Evolutionary conservation across 257 asterid genomes (phyloP).

Genomic region (Salvia hispanica): DNA sequence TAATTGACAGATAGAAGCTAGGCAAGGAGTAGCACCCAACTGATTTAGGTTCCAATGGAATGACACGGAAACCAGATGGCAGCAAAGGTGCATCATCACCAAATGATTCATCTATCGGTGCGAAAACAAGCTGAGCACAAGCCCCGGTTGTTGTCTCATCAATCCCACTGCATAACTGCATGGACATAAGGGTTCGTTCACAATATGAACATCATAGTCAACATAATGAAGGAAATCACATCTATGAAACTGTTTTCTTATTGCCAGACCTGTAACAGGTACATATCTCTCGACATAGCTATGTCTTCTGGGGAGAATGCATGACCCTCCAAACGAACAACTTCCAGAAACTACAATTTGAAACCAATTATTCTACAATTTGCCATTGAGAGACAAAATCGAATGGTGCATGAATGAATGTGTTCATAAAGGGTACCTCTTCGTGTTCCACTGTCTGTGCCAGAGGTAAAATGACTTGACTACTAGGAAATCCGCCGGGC

Average conservation of each 20-base stretch:
- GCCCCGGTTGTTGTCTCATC: constrained; percentile 76
- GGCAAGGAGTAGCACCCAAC: constrained; percentile 48
- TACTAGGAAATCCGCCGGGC: constrained; percentile 76
- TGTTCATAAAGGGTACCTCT: constrained; percentile 52
- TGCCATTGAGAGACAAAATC: background rate
- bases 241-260: background rate
- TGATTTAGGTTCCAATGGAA: constrained; percentile 84
- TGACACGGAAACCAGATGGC: constrained; percentile 93
- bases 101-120: constrained; percentile 89
- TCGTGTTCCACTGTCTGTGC: constrained; percentile 88
- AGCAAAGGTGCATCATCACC: constrained; percentile 91
- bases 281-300: constrained; percentile 83
- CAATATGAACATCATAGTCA: constrained; percentile 18
- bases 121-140: constrained; percentile 94
- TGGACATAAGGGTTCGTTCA: background rate
- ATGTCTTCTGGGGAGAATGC: constrained; percentile 82
- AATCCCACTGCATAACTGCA: constrained; percentile 85
- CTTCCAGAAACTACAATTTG: constrained; percentile 70
- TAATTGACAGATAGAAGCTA: background rate
- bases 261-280: constrained; percentile 70
- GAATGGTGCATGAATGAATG: background rate
- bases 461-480: constrained; percentile 85
- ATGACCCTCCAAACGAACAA: constrained; percentile 89
- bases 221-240: background rate
- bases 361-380: background rate